Evolutionary conservation across 768 basidiomycete genomes (phyloP).

Genomic region (Myochromella boudieri): DNA sequence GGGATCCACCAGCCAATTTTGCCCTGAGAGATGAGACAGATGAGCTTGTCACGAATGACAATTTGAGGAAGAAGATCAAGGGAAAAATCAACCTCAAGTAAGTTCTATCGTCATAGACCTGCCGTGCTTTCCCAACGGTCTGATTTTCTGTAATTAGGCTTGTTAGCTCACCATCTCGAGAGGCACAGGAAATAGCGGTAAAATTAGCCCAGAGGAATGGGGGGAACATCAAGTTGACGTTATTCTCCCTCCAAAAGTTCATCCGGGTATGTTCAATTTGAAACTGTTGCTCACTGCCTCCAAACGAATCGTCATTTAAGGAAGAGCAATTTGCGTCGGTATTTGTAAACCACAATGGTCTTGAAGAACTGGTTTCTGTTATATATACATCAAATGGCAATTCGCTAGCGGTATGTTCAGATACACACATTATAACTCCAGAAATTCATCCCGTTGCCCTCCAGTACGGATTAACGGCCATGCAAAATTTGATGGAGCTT

Average conservation of each 20-base stretch:
- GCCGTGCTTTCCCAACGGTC: not conserved
- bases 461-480: constrained; percentile 81
- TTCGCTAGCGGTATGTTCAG: constrained; percentile 68
- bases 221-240: constrained; percentile 59
- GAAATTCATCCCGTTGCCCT: constrained; percentile 1
- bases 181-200: constrained; percentile 74
- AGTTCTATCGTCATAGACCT: constrained; percentile 19
- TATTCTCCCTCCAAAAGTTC: constrained; percentile 79
- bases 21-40: constrained; percentile 82
- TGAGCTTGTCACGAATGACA: constrained; percentile 85
- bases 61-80: constrained; percentile 79
- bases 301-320: constrained; percentile 33
- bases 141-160: constrained; percentile 44
- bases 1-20: constrained; percentile 68
- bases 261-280: constrained; percentile 57
- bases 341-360: constrained; percentile 73
- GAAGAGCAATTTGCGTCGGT: constrained; percentile 82
- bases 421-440: constrained; percentile 2
- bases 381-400: constrained; percentile 75
- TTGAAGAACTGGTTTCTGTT: constrained; percentile 67
- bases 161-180: constrained; percentile 76
- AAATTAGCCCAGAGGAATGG: constrained; percentile 65
- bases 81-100: constrained; percentile 78
- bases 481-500: constrained; percentile 88
- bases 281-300: not conserved